Conservation (phyloP, 1,139 yeast species). For the Saccharomyces hybrid region DNA sequence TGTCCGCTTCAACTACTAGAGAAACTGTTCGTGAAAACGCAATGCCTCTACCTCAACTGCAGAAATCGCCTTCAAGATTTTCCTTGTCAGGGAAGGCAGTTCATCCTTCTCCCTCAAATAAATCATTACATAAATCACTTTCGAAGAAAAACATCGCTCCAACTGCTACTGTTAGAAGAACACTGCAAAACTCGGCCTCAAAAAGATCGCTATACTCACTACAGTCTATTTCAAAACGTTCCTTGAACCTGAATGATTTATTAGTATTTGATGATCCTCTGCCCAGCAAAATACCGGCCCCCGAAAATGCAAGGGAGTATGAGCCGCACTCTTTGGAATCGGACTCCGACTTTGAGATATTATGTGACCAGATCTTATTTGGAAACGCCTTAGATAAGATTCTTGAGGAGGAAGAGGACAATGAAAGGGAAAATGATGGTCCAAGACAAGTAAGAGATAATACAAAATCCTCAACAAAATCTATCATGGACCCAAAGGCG, state of each 20-base stretch:
- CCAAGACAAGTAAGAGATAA: not conserved
- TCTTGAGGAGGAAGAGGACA: constrained; percentile 21
- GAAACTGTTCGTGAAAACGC: constrained; percentile 6
- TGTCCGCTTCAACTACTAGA: constrained; percentile 8
- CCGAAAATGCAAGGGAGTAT: not conserved
- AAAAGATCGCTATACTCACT: constrained; percentile 30
- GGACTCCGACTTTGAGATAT: constrained; percentile 23
- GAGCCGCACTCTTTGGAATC: constrained; percentile 11
- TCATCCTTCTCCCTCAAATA: constrained; percentile 5
- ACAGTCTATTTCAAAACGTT: constrained; percentile 31
- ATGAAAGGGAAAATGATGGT: not conserved
- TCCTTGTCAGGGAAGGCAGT: not conserved
- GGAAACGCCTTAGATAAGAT: constrained; percentile 24
- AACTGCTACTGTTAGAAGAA: constrained; percentile 9
- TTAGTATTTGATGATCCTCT: constrained; percentile 17
- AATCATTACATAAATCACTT: constrained; percentile 4
- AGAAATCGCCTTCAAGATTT: not conserved
- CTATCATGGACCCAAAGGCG: not conserved
- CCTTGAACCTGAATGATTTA: constrained; percentile 29
- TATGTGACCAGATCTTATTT: constrained; percentile 29
- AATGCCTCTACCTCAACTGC: not conserved
- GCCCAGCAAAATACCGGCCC: constrained; percentile 6
- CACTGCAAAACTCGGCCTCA: constrained; percentile 28
- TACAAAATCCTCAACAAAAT: not conserved
- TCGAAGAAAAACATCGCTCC: constrained; percentile 5